phyloP scores from a whole-genome alignment of 2,329 filamentous ascomycete species.

The Laburnicola sp. region DNA sequence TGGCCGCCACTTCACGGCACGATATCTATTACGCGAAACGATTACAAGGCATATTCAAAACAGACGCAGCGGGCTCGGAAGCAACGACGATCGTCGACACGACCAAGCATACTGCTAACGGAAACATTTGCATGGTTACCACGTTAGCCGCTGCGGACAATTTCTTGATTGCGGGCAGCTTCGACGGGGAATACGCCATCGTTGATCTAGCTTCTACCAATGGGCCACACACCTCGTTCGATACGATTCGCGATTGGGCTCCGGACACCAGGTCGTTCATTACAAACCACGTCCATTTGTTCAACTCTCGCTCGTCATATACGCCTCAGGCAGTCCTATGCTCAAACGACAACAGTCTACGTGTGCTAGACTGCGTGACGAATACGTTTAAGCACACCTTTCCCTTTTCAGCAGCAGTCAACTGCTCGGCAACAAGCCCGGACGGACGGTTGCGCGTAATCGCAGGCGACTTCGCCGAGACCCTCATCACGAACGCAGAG shows the following conservation, averaged over 20 bases:
- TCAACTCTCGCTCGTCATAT: slow-evolving; percentile 52
- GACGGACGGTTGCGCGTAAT: slow-evolving; percentile 69
- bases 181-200: slow-evolving; percentile 61
- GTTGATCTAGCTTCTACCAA: slow-evolving; percentile 46
- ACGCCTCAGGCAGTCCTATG: slow-evolving; percentile 58
- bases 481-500: slow-evolving; percentile 70
- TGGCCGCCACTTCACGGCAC: slow-evolving; percentile 58
- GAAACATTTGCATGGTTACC: slow-evolving; percentile 53
- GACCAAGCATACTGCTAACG: slow-evolving; percentile 45
- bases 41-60: slow-evolving; percentile 52
- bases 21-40: slow-evolving; percentile 58
- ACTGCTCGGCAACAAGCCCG: slow-evolving; percentile 73
- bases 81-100: slow-evolving; percentile 55
- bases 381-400: slow-evolving; percentile 61
- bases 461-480: slow-evolving; percentile 69
- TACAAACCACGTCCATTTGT: slow-evolving; percentile 62
- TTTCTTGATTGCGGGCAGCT: slow-evolving; percentile 56
- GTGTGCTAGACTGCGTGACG: slow-evolving; percentile 58
- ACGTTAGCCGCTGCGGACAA: slow-evolving; percentile 56
- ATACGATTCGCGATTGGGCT: slow-evolving; percentile 54
- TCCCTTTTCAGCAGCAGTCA: slow-evolving; percentile 65
- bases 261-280: slow-evolving; percentile 56
- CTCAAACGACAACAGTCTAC: slow-evolving; percentile 60
- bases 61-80: slow-evolving; percentile 51
- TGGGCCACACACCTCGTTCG: slow-evolving; percentile 44